Percentiles rank a stretch among this genome's conserved stretches.
These are phyloP conservation scores for Achaetomium macrosporum DNA, from an alignment of 2,329 filamentous ascomycete species.

Conservation along the genomic window DNA sequence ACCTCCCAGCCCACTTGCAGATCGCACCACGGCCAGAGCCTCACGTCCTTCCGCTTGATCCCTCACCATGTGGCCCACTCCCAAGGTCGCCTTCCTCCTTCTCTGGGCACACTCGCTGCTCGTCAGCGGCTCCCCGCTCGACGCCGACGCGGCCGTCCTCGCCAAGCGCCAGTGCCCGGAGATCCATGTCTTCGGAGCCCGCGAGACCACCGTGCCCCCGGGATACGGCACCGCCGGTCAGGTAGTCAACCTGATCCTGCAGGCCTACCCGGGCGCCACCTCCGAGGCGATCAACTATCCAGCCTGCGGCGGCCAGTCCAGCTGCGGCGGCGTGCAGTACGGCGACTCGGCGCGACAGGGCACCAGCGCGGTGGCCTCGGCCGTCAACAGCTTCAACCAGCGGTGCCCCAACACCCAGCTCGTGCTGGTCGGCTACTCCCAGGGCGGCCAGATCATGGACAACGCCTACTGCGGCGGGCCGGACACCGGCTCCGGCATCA, in stretches of 20 bases:
- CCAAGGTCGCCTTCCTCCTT: slow-evolving; percentile 23
- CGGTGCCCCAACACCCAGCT: slow-evolving; percentile 52
- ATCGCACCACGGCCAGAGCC: not conserved
- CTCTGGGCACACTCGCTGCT: slow-evolving; percentile 23
- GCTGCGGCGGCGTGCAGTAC: slow-evolving; percentile 51
- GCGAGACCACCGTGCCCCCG: slow-evolving; percentile 41
- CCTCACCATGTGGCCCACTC: slow-evolving; percentile 24
- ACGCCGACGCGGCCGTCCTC: slow-evolving; percentile 15
- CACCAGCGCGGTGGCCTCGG: slow-evolving; percentile 48
- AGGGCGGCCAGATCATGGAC: slow-evolving; percentile 59
- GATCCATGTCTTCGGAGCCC: slow-evolving; percentile 46
- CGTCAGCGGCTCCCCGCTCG: slow-evolving; percentile 23
- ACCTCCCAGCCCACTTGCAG: not conserved
- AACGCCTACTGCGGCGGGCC: slow-evolving; percentile 55
- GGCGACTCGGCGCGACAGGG: slow-evolving; percentile 50
- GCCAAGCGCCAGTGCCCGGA: slow-evolving; percentile 36
- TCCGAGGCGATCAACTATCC: slow-evolving; percentile 46
- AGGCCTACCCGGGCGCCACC: slow-evolving; percentile 40
- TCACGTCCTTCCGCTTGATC: not conserved
- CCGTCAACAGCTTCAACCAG: slow-evolving; percentile 50
- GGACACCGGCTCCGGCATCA: slow-evolving; percentile 41
- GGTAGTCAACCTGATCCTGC: slow-evolving; percentile 41
- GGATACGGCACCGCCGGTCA: slow-evolving; percentile 41
- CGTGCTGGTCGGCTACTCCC: slow-evolving; percentile 58
- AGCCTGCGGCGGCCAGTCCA: slow-evolving; percentile 52